These are phyloP conservation scores for Diaporthe eres DNA, from an alignment of 2,329 filamentous ascomycete species.

Conservation along the genomic window DNA sequence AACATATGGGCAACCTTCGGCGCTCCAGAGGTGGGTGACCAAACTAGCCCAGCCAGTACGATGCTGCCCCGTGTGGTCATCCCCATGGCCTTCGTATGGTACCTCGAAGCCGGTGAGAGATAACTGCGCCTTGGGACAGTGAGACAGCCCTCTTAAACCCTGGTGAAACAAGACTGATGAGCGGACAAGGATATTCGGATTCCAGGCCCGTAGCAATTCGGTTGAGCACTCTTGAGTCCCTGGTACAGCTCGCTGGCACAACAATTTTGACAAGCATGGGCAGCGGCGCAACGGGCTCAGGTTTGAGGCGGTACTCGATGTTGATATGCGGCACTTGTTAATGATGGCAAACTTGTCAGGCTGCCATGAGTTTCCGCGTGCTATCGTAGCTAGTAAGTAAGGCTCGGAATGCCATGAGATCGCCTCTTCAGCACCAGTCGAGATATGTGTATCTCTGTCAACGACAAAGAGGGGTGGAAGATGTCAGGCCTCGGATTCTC, in stretches of 20 bases:
- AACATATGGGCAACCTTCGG: background rate
- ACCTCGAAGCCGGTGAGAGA: background rate
- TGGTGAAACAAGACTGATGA: background rate
- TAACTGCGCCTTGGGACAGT: background rate
- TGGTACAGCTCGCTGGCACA: background rate
- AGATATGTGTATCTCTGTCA: background rate
- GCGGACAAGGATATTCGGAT: background rate
- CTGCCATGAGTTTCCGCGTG: background rate
- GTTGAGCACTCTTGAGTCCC: background rate
- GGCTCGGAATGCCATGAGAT: background rate
- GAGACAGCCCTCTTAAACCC: background rate
- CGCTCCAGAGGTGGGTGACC: background rate
- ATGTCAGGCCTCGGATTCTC: background rate
- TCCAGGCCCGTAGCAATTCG: background rate
- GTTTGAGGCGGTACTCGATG: background rate
- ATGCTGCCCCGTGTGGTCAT: conserved; percentile 4
- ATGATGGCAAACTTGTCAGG: background rate
- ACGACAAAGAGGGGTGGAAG: background rate
- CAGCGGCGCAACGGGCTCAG: background rate
- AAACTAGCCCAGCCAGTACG: conserved; percentile 2
- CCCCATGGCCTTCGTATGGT: background rate
- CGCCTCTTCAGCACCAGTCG: background rate
- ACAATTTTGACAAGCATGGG: background rate
- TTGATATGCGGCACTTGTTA: background rate
- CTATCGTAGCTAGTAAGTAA: background rate